A percentile compares a stretch with the other conserved stretches of the same genome.
phyloP scores from a whole-genome alignment of 805 yeast species.

The Candida suzukii region DNA sequence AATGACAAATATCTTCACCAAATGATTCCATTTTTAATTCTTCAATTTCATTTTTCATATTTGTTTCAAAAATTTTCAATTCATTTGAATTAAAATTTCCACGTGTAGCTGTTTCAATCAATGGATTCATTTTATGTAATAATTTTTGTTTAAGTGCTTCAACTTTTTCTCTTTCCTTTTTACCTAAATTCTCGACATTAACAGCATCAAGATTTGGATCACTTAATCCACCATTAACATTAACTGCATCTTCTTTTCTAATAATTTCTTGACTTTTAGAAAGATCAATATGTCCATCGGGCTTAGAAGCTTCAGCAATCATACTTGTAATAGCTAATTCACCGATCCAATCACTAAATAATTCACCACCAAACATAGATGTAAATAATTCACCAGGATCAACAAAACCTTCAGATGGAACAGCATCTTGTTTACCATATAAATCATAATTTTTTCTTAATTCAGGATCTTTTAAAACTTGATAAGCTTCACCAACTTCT shows the following conservation, averaged over 20 bases:
- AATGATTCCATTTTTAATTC: slow-evolving; percentile 74
- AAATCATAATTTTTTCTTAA: slow-evolving; percentile 64
- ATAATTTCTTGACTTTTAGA: slow-evolving; percentile 1
- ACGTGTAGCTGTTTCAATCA: slow-evolving; percentile 21
- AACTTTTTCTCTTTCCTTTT: slow-evolving; percentile 33
- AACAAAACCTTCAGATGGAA: slow-evolving; percentile 65
- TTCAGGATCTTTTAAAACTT: slow-evolving; percentile 60
- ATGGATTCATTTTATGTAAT: slow-evolving; percentile 27
- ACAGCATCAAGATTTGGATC: slow-evolving; percentile 3
- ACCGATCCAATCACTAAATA: slow-evolving; percentile 81
- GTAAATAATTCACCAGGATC: slow-evolving; percentile 70
- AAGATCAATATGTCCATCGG: slow-evolving; percentile 7
- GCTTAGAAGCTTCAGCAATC: slow-evolving; percentile 31
- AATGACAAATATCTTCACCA: slow-evolving; percentile 75
- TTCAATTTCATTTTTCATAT: slow-evolving; percentile 78
- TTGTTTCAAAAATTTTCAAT: slow-evolving; percentile 48
- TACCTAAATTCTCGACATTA: slow-evolving; percentile 14
- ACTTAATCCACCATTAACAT: too few relatives aligned
- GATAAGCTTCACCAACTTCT: slow-evolving; percentile 63
- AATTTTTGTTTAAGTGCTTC: slow-evolving; percentile 55
- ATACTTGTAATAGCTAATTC: slow-evolving; percentile 77
- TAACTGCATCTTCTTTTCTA: slow-evolving; percentile 2
- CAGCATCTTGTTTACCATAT: slow-evolving; percentile 66
- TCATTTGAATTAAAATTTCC: slow-evolving; percentile 33
- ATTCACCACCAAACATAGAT: slow-evolving; percentile 83